These are phyloP conservation scores for Maudiozyma bulderi DNA, from an alignment of 805 yeast genomes.

Conservation along the genomic window DNA sequence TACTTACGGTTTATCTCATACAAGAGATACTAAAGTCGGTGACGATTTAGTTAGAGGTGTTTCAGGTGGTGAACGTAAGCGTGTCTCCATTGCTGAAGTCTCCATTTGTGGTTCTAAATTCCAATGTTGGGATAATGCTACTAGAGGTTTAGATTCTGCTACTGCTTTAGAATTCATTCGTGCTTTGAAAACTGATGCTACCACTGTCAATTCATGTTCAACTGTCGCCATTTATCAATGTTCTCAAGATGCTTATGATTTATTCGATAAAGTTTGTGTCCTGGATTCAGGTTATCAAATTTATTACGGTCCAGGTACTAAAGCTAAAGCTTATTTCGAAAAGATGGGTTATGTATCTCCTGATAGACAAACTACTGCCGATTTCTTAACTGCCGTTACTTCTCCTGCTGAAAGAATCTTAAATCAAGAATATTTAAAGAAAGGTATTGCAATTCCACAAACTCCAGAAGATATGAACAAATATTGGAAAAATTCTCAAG, in stretches of 20 bases:
- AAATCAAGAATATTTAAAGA: constrained; percentile 28
- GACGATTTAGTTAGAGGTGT: constrained; percentile 45
- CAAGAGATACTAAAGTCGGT: constrained; percentile 60
- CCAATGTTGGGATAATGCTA: constrained; percentile 53
- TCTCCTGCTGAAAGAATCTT: constrained; percentile 45
- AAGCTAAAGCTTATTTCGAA: constrained; percentile 40
- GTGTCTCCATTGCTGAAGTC: constrained; percentile 67
- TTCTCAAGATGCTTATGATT: constrained; percentile 4
- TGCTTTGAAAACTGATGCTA: constrained; percentile 44
- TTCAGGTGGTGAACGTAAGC: constrained; percentile 69
- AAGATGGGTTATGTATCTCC: constrained; percentile 51
- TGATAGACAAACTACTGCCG: constrained; percentile 50
- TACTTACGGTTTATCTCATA: constrained; percentile 43
- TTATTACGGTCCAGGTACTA: constrained; percentile 38
- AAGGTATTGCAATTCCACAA: constrained; percentile 43
- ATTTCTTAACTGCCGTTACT: constrained; percentile 47
- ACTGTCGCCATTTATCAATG: constrained; percentile 52
- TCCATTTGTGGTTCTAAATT: constrained; percentile 38
- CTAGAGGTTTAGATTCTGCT: constrained; percentile 57
- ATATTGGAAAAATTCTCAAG: constrained; percentile 41
- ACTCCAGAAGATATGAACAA: constrained; percentile 44
- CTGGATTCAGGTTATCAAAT: constrained; percentile 50
- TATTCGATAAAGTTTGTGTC: constrained; percentile 29
- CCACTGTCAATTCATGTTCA: constrained; percentile 42
- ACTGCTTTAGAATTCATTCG: constrained; percentile 49